Conservation (phyloP, 73 alveolate genomes). For the Tetrahymena malaccensis region DNA sequence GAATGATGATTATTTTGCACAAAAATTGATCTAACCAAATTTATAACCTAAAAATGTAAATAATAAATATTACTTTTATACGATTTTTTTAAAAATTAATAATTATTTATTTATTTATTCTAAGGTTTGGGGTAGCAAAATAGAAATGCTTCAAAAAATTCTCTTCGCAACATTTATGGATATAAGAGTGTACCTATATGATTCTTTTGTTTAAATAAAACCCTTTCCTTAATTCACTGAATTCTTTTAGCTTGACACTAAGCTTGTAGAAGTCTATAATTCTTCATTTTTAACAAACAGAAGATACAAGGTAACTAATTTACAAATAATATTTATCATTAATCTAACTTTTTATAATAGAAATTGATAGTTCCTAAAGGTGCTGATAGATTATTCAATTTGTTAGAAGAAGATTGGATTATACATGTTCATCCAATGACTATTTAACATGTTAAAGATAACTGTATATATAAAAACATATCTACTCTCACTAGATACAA, state of each 20-base stretch:
- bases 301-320: background rate
- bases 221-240: slow-evolving; percentile 26
- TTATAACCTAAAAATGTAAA: background rate
- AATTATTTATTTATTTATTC: no score
- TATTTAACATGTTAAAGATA: background rate
- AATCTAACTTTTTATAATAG: background rate
- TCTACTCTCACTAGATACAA: background rate
- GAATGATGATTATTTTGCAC: slow-evolving; percentile 18
- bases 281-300: background rate
- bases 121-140: background rate
- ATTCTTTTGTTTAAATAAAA: slow-evolving; percentile 15
- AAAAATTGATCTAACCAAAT: background rate
- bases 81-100: no score
- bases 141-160: background rate
- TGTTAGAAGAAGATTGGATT: background rate
- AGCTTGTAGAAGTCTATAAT: background rate
- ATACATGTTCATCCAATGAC: background rate
- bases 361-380: background rate
- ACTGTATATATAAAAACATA: background rate
- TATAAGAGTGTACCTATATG: slow-evolving; percentile 7
- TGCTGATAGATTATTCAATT: background rate
- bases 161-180: slow-evolving; percentile 32
- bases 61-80: background rate
- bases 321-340: background rate
- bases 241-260: slow-evolving; percentile 21